Evolutionary conservation across 371 early-diverging fungal genomes (phyloP).

Genomic region (Furculomyces boomerangus): DNA sequence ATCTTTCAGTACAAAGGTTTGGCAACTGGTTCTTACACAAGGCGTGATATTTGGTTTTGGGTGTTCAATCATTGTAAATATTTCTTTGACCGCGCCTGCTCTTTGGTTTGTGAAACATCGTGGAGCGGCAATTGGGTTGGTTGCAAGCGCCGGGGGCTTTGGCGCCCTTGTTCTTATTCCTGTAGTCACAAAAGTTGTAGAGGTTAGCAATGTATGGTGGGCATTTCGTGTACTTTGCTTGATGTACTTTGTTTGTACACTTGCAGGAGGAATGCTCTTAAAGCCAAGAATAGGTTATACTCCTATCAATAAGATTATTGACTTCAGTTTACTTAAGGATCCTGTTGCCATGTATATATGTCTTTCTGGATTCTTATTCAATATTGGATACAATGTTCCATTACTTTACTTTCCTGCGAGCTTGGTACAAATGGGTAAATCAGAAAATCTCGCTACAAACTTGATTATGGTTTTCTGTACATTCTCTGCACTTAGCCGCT

Average conservation of each 20-base stretch:
- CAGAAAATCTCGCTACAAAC: background rate
- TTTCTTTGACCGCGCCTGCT: conserved; percentile 28
- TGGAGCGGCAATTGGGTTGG: background rate
- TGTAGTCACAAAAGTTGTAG: background rate
- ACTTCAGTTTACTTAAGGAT: background rate
- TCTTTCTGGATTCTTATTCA: background rate
- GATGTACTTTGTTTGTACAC: background rate
- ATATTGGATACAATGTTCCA: background rate
- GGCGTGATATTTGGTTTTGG: conserved; percentile 22
- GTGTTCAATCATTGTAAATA: conserved; percentile 23
- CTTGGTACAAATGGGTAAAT: background rate
- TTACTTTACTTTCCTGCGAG: background rate
- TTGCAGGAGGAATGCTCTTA: background rate
- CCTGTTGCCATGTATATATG: background rate
- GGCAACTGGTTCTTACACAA: conserved; percentile 25
- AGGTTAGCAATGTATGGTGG: background rate
- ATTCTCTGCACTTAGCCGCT: background rate
- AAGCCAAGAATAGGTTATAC: background rate
- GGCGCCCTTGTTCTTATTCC: background rate
- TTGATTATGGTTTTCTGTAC: background rate
- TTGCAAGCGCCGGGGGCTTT: background rate
- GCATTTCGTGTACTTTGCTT: background rate
- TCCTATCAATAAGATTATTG: background rate
- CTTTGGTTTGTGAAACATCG: conserved; percentile 36
- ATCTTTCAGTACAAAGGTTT: conserved; percentile 20